Conservation (phyloP, 2,329 filamentous ascomycete species). For the Metarhizium rileyi region DNA sequence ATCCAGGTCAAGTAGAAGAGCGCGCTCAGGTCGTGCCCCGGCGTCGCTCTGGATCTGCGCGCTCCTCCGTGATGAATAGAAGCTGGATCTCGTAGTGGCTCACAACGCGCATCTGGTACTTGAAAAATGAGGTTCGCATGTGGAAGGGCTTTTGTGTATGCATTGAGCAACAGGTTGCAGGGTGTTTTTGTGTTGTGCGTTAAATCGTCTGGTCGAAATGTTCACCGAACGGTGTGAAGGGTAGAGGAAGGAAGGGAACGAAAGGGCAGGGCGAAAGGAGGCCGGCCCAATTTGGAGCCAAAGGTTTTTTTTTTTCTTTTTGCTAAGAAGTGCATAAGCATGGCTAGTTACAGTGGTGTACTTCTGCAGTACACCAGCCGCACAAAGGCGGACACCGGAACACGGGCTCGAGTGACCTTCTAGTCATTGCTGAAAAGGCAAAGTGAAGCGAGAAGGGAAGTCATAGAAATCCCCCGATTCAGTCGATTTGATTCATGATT, state of each 20-base stretch:
- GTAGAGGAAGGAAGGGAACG: conserved; percentile 1
- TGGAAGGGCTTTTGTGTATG: conserved; percentile 40
- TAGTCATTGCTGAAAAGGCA: too few species aligned
- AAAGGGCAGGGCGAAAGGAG: not conserved
- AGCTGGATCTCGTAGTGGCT: conserved; percentile 38
- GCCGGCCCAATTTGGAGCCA: not conserved
- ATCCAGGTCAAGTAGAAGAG: not conserved
- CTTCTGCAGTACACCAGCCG: not conserved
- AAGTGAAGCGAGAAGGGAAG: too few species aligned
- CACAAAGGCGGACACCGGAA: not conserved
- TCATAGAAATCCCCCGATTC: too few species aligned
- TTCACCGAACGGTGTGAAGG: conserved; percentile 10
- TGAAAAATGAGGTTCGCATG: conserved; percentile 38
- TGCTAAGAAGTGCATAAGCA: not conserved
- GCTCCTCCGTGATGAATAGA: conserved; percentile 40
- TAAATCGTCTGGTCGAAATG: conserved; percentile 4
- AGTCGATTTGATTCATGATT: too few species aligned
- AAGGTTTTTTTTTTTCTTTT: not conserved
- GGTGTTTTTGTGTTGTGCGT: conserved; percentile 8
- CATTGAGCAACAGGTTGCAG: conserved; percentile 34
- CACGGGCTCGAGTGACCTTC: not conserved
- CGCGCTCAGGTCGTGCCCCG: conserved; percentile 38
- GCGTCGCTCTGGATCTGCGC: conserved; percentile 50
- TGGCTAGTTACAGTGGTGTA: not conserved
- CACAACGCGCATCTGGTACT: conserved; percentile 48